phyloP scores from a whole-genome alignment of 148 eudicot genomes.

The Beta vulgaris region DNA sequence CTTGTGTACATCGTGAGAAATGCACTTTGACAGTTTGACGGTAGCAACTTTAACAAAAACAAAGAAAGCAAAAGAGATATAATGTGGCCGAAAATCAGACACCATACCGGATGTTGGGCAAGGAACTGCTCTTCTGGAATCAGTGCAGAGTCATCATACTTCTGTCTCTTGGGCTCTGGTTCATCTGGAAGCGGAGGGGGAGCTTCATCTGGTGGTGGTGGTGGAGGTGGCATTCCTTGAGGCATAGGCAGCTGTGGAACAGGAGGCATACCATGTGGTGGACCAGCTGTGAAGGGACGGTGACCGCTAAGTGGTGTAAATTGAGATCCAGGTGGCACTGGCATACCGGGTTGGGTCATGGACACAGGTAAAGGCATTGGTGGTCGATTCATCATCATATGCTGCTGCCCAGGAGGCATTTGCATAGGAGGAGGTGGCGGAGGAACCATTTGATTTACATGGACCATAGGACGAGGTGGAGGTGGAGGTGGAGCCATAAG shows the following conservation, averaged over 20 bases:
- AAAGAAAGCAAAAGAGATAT: neutral
- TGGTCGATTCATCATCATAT: constrained; percentile 62
- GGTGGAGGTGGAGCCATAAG: constrained; percentile 50
- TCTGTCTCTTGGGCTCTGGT: constrained; percentile 83
- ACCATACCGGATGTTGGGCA: constrained; percentile 66
- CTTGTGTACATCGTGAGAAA: neutral
- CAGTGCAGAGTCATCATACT: constrained; percentile 63
- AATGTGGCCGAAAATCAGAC: neutral
- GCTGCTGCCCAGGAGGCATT: constrained; percentile 61
- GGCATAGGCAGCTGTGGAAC: constrained; percentile 64
- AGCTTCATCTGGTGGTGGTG: constrained; percentile 82
- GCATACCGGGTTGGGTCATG: constrained; percentile 17
- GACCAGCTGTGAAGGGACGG: constrained; percentile 45
- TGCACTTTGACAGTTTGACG: no score
- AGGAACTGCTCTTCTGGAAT: constrained; percentile 83
- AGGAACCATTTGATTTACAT: constrained; percentile 39
- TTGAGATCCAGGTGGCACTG: constrained; percentile 52
- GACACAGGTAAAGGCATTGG: constrained; percentile 59
- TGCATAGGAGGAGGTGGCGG: constrained; percentile 66
- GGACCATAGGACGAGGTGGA: constrained; percentile 48
- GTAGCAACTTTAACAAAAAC: neutral
- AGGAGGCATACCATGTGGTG: constrained; percentile 54
- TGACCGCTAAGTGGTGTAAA: constrained; percentile 55
- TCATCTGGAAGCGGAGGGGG: constrained; percentile 86
- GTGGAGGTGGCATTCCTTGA: constrained; percentile 67